Percentiles rank a stretch among this genome's conserved stretches.
phyloP scores from a whole-genome alignment of 371 early-diverging fungal species.

The Dichotomocladium elegans region DNA sequence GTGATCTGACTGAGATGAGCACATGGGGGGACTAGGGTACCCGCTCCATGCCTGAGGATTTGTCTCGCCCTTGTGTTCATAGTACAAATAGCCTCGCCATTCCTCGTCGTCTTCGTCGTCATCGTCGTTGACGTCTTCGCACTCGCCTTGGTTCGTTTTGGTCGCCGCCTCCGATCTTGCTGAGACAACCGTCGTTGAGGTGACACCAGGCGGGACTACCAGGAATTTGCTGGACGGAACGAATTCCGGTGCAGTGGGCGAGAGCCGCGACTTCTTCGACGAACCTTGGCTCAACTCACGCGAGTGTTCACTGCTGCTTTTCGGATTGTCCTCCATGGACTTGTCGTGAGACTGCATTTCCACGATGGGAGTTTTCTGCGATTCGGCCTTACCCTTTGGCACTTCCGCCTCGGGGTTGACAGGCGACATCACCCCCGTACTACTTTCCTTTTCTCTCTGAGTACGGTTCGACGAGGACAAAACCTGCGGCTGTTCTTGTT shows the following conservation, averaged over 20 bases:
- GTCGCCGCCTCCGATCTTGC: not conserved
- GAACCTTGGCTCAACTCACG: slow-evolving; percentile 4
- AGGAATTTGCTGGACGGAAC: slow-evolving; percentile 16
- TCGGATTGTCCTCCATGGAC: not conserved
- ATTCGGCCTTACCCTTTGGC: not conserved
- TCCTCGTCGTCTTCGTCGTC: slow-evolving; percentile 17
- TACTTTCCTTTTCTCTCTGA: not conserved
- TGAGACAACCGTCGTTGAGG: not conserved
- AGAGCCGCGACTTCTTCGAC: slow-evolving; percentile 19
- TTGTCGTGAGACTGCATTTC: not conserved
- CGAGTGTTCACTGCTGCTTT: not conserved
- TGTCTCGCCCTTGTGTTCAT: not conserved
- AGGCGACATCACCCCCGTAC: no score
- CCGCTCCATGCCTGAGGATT: slow-evolving; percentile 35
- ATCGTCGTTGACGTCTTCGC: no score
- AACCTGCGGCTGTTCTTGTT: not conserved
- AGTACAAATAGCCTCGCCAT: slow-evolving; percentile 21
- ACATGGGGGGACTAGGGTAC: slow-evolving; percentile 20
- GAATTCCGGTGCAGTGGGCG: slow-evolving; percentile 31
- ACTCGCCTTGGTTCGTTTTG: not conserved
- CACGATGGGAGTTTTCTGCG: not conserved
- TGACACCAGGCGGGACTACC: no score
- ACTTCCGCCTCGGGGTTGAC: no score
- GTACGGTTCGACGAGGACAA: not conserved
- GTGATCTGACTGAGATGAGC: not conserved